Evolutionary conservation across 192 early-diverging fungal species (phyloP).

Genomic region (Entomortierella parvispora): DNA sequence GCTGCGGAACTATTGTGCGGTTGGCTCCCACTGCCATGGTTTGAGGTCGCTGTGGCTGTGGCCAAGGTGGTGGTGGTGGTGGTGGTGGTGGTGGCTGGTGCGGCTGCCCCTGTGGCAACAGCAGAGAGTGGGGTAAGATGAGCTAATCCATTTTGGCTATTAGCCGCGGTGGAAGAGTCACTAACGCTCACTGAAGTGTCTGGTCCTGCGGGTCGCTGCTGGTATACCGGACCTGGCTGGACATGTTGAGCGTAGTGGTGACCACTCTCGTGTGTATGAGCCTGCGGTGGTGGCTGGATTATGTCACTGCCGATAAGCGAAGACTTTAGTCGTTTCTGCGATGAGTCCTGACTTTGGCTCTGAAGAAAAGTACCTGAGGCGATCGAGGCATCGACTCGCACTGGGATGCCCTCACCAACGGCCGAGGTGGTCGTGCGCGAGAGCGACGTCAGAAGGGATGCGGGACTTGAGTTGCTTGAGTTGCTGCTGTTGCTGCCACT

Average conservation of each 20-base stretch:
- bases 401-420: constrained; percentile 15
- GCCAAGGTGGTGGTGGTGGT: not conserved
- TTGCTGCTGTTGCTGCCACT: not conserved
- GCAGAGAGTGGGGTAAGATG: not conserved
- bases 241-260: constrained; percentile 4
- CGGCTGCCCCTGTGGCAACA: not conserved
- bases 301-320: constrained; percentile 18
- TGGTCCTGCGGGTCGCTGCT: constrained; percentile 4
- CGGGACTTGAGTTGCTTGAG: constrained; percentile 7
- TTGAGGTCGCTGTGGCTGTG: constrained; percentile 4
- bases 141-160: constrained; percentile 2
- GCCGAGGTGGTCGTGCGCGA: not conserved
- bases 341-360: constrained; percentile 28
- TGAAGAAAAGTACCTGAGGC: constrained; percentile 31
- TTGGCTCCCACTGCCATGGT: not conserved
- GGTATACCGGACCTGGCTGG: not conserved
- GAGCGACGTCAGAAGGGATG: constrained; percentile 4
- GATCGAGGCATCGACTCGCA: constrained; percentile 27
- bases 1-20: not conserved
- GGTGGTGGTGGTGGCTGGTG: not conserved
- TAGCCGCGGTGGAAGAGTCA: not conserved
- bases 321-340: constrained; percentile 34
- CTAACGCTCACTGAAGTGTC: constrained; percentile 6
- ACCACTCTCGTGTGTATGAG: constrained; percentile 22
- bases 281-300: constrained; percentile 33